phyloP scores from a whole-genome alignment of 2,329 filamentous ascomycete species.

The Arthrocladium fulminans region DNA sequence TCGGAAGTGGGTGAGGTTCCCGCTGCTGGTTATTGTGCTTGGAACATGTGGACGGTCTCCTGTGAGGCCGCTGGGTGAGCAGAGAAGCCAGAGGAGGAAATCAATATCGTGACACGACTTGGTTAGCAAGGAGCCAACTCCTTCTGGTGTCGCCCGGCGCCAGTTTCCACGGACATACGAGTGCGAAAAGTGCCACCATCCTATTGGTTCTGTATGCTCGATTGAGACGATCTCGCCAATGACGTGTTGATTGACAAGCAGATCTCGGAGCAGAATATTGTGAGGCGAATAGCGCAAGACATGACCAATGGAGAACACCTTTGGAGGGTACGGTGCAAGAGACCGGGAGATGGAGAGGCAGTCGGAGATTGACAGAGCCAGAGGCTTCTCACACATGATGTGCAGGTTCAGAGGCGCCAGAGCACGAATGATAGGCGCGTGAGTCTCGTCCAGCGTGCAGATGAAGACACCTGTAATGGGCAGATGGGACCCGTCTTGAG shows the following conservation, averaged over 20 bases:
- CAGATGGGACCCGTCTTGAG: slow-evolving; percentile 37
- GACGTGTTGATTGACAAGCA: slow-evolving; percentile 64
- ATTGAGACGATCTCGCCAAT: slow-evolving; percentile 80
- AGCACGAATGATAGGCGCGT: slow-evolving; percentile 68
- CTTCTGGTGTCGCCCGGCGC: slow-evolving; percentile 65
- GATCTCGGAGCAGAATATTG: slow-evolving; percentile 71
- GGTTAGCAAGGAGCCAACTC: slow-evolving; percentile 71
- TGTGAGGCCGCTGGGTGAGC: slow-evolving; percentile 52
- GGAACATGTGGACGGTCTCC: slow-evolving; percentile 59
- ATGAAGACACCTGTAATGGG: slow-evolving; percentile 56
- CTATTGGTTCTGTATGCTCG: slow-evolving; percentile 88
- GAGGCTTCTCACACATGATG: slow-evolving; percentile 90
- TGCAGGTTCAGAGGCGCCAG: slow-evolving; percentile 63
- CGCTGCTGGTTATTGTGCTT: slow-evolving; percentile 63
- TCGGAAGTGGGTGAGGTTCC: slow-evolving; percentile 69
- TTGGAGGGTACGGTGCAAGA: slow-evolving; percentile 23
- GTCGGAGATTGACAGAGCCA: slow-evolving; percentile 69
- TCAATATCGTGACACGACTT: slow-evolving; percentile 98
- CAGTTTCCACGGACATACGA: slow-evolving; percentile 89
- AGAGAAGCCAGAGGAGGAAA: slow-evolving; percentile 82
- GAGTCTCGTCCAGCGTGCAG: slow-evolving; percentile 78
- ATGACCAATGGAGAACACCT: slow-evolving; percentile 83
- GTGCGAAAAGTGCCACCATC: slow-evolving; percentile 92
- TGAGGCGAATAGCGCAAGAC: slow-evolving; percentile 89
- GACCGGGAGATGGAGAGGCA: slow-evolving; percentile 49